Conservation (phyloP, 2,329 filamentous ascomycete genomes). For the Trichoderma hamatum region DNA sequence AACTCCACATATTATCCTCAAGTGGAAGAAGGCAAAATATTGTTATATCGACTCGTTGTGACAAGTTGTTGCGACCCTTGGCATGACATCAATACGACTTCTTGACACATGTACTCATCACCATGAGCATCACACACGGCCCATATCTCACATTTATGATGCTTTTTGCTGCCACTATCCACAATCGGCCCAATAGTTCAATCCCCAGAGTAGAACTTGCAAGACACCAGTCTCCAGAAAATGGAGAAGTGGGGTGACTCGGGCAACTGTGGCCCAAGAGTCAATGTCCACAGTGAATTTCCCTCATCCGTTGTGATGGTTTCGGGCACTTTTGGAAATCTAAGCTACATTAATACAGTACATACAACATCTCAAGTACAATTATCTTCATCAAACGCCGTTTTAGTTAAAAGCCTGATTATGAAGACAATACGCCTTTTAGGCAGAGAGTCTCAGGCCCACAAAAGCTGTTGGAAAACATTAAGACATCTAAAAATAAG, state of each 20-base stretch:
- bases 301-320: neutral
- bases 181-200: neutral
- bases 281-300: neutral
- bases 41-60: neutral
- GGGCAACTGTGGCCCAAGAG: neutral
- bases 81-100: neutral
- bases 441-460: neutral
- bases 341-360: neutral
- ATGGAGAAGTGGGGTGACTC: slow-evolving; percentile 2
- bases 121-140: neutral
- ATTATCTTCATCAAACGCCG: neutral
- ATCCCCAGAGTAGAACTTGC: neutral
- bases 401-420: neutral
- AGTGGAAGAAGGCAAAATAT: neutral
- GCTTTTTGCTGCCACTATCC: neutral
- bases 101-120: neutral
- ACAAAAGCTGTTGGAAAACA: neutral
- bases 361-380: neutral
- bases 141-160: neutral
- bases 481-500: neutral
- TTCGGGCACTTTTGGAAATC: neutral
- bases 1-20: neutral
- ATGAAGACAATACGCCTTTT: neutral
- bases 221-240: neutral
- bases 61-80: neutral